Evolutionary conservation across 2,329 filamentous ascomycete genomes (phyloP).

Genomic region (Curvularia lunata): DNA sequence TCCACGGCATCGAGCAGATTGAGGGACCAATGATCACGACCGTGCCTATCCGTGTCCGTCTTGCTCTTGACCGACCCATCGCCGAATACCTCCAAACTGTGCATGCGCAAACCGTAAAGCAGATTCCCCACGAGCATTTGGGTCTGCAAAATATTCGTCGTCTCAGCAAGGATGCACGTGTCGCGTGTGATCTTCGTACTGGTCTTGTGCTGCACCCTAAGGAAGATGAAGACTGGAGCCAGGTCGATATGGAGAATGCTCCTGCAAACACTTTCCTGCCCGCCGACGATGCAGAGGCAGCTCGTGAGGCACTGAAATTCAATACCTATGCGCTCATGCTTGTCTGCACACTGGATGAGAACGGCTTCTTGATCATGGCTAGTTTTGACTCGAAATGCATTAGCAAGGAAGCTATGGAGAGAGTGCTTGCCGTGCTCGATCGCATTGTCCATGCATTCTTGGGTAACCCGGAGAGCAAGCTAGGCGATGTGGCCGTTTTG

Average conservation of each 20-base stretch:
- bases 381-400: slow-evolving; percentile 70
- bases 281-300: slow-evolving; percentile 62
- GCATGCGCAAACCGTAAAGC: slow-evolving; percentile 62
- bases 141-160: slow-evolving; percentile 66
- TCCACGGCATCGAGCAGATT: slow-evolving; percentile 59
- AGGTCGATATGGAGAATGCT: slow-evolving; percentile 23
- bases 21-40: slow-evolving; percentile 68
- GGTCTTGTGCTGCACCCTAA: slow-evolving; percentile 49
- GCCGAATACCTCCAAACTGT: slow-evolving; percentile 62
- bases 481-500: slow-evolving; percentile 39
- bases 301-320: slow-evolving; percentile 64
- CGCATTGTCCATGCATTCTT: slow-evolving; percentile 60
- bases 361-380: slow-evolving; percentile 65
- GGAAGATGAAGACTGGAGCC: slow-evolving; percentile 33
- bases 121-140: slow-evolving; percentile 70
- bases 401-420: slow-evolving; percentile 58
- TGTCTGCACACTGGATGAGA: slow-evolving; percentile 65
- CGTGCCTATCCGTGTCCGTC: slow-evolving; percentile 60
- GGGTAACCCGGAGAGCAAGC: slow-evolving; percentile 43
- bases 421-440: slow-evolving; percentile 60
- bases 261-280: slow-evolving; percentile 62
- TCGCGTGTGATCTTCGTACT: slow-evolving; percentile 46
- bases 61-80: slow-evolving; percentile 54
- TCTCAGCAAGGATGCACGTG: slow-evolving; percentile 42
- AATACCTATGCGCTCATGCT: slow-evolving; percentile 68